Conservation (phyloP, 2,329 filamentous ascomycete genomes). For the Ophiostoma montium region DNA sequence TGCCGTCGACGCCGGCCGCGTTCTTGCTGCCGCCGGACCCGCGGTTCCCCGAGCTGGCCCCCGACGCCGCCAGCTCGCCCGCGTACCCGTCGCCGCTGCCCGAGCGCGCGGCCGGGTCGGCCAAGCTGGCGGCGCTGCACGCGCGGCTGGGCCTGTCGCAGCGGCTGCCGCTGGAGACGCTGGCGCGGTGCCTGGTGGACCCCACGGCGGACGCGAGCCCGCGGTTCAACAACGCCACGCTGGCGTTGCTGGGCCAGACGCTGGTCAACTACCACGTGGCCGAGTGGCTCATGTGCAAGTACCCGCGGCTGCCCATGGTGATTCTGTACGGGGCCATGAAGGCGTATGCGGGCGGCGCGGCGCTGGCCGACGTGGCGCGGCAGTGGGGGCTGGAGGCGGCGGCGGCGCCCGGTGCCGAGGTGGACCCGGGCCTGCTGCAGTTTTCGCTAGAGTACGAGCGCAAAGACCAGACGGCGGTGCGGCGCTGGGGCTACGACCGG, state of each 20-base stretch:
- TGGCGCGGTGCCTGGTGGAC: constrained; percentile 77
- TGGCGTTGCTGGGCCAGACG: constrained; percentile 68
- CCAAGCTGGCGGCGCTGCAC: constrained; percentile 86
- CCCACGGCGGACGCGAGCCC: constrained; percentile 66
- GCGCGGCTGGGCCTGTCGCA: constrained; percentile 71
- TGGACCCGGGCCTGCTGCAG: constrained; percentile 82
- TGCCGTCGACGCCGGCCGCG: not conserved
- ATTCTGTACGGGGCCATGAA: constrained; percentile 77
- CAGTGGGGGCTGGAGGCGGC: constrained; percentile 89
- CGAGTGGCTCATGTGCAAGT: constrained; percentile 78
- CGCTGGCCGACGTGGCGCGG: constrained; percentile 56
- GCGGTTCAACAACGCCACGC: constrained; percentile 76
- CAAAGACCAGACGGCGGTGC: constrained; percentile 29
- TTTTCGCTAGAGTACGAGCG: constrained; percentile 43
- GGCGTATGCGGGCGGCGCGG: constrained; percentile 64
- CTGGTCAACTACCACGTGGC: constrained; percentile 79
- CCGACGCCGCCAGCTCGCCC: constrained; percentile 17
- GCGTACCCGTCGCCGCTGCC: constrained; percentile 57
- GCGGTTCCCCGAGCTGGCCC: constrained; percentile 15
- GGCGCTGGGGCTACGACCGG: constrained; percentile 37
- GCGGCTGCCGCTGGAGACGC: constrained; percentile 70
- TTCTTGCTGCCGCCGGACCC: constrained; percentile 7
- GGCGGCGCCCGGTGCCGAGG: constrained; percentile 76
- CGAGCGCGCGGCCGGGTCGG: constrained; percentile 52
- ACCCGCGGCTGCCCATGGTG: constrained; percentile 79